A percentile compares a stretch with the other conserved stretches of the same genome.
Evolutionary conservation across 2,329 filamentous ascomycete species (phyloP).

Genomic region (Lasiodiplodia sp.): DNA sequence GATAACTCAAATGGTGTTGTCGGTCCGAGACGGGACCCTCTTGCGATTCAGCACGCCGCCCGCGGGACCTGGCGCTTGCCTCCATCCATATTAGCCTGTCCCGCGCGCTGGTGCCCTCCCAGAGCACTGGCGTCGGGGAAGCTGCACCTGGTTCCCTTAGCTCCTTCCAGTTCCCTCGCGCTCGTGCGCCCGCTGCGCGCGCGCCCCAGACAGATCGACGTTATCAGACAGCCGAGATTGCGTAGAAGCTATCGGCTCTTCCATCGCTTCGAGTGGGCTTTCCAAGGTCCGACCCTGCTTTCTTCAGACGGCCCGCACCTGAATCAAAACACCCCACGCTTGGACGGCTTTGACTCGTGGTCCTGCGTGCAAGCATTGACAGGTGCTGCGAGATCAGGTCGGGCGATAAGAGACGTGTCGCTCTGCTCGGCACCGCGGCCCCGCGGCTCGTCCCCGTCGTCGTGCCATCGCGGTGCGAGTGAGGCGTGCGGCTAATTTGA

Average conservation of each 20-base stretch:
- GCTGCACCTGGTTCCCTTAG: constrained; percentile 44
- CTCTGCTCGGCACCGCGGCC: not conserved
- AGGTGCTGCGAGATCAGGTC: constrained; percentile 17
- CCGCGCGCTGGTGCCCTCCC: constrained; percentile 19
- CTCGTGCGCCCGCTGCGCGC: not conserved
- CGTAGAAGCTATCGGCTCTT: constrained; percentile 43
- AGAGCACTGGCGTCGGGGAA: constrained; percentile 48
- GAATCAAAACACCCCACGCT: constrained; percentile 31
- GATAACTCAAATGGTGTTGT: constrained; percentile 24
- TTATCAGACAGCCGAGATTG: constrained; percentile 44
- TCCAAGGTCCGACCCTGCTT: constrained; percentile 25
- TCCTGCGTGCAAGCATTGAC: constrained; percentile 11
- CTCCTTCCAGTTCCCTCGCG: constrained; percentile 31
- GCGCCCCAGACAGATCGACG: constrained; percentile 38
- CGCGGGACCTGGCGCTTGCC: constrained; percentile 29
- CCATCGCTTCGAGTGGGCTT: constrained; percentile 33
- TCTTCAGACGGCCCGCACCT: constrained; percentile 38
- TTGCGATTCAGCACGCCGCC: constrained; percentile 34
- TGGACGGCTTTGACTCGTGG: constrained; percentile 36
- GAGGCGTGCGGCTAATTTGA: constrained; percentile 20
- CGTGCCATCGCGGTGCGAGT: not conserved
- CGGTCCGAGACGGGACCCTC: constrained; percentile 30
- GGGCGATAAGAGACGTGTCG: constrained; percentile 18
- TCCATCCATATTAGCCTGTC: constrained; percentile 25
- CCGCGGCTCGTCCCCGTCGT: not conserved